Evolutionary conservation across 2,329 filamentous ascomycete species (phyloP), one percentile per base, ranked within the genome.

Genomic region (Cercospora nicotianae): DNA sequence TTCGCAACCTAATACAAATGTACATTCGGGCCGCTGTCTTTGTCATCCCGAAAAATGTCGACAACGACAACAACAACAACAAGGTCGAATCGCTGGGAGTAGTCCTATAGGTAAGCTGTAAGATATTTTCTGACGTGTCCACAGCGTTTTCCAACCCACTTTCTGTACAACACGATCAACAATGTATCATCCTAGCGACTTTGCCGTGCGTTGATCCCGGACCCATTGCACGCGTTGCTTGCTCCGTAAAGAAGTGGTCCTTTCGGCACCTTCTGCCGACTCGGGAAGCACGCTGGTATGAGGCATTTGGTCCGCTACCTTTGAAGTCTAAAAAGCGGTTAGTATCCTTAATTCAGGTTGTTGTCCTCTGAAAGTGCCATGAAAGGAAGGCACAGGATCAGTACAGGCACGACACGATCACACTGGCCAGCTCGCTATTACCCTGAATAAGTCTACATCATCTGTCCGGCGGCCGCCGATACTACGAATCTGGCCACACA

Each of bases 241-340:
- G 59, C 59, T 61, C 42, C 26, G 28, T 63, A 55, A 51, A 53
- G 60, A 63, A 63, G 60, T 63, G 42, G 60, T 33, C 26, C 60
- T 51, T 51, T 36, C 60, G 60, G 60, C 60, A 55, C 5, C n/a
- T 3, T 36, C 26, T 63, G 60, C 60, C 60, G 60, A 18, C 7
- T 16, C 60, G 60, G 60, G 23, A 6, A 26, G 13, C 45, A 53
- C 9, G 5, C 33, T 39, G 33, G 13, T 42, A n/a, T 42, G 6
- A n/a, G 60, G 31, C 4, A 23, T 33, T 53, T 20, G 45, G 26
- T 63, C 60, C 60, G 42, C 3, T n/a, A 10, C 13, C 20, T 51
- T 10, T 26, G 45, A 23, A 26, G 18, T 51, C 20, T 23, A 7
- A 7, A 23, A 51, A 51, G 45, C 45, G 20, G 45, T 51, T 16